A percentile compares a stretch with the other conserved stretches of the same genome.
Evolutionary conservation across 2,329 filamentous ascomycete species (phyloP).

Genomic region (Metarhizium sp.): DNA sequence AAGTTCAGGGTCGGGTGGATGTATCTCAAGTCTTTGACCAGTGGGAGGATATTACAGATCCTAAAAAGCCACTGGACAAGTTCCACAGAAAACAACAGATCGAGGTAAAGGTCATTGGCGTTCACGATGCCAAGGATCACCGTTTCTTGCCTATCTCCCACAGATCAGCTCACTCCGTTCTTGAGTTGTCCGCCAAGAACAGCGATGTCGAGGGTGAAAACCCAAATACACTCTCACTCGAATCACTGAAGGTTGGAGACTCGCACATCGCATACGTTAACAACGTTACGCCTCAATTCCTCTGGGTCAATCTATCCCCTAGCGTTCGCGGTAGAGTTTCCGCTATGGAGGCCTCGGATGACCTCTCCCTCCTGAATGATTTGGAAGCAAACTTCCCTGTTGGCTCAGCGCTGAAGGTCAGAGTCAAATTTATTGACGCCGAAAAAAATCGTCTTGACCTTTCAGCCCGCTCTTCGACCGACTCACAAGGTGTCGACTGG

Average conservation of each 20-base stretch:
- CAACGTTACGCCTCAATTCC: slow-evolving; percentile 67
- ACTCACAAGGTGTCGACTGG: slow-evolving; percentile 47
- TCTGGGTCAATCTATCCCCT: slow-evolving; percentile 89
- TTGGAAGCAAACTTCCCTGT: slow-evolving; percentile 74
- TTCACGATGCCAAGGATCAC: slow-evolving; percentile 85
- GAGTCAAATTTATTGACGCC: slow-evolving; percentile 65
- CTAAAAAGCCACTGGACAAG: slow-evolving; percentile 65
- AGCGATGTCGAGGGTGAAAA: slow-evolving; percentile 45
- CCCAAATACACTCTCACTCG: slow-evolving; percentile 52
- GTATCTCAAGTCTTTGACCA: slow-evolving; percentile 82
- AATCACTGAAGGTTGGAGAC: slow-evolving; percentile 62
- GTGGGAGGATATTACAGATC: slow-evolving; percentile 78
- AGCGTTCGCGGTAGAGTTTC: slow-evolving; percentile 77
- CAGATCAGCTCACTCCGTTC: slow-evolving; percentile 68
- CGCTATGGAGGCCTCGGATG: slow-evolving; percentile 77
- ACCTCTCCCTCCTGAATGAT: slow-evolving; percentile 69
- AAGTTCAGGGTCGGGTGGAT: slow-evolving; percentile 82
- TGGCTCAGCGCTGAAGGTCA: slow-evolving; percentile 78
- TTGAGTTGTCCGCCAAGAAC: slow-evolving; percentile 78
- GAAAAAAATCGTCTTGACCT: slow-evolving; percentile 72
- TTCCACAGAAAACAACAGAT: slow-evolving; percentile 66
- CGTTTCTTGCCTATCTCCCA: slow-evolving; percentile 88
- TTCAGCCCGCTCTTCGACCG: slow-evolving; percentile 57
- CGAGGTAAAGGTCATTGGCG: slow-evolving; percentile 68
- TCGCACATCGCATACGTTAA: slow-evolving; percentile 80